Evolutionary conservation across 495 filamentous ascomycete species (phyloP), one percentile per base, ranked within the genome.

Genomic region (Penicillium cinerascens): DNA sequence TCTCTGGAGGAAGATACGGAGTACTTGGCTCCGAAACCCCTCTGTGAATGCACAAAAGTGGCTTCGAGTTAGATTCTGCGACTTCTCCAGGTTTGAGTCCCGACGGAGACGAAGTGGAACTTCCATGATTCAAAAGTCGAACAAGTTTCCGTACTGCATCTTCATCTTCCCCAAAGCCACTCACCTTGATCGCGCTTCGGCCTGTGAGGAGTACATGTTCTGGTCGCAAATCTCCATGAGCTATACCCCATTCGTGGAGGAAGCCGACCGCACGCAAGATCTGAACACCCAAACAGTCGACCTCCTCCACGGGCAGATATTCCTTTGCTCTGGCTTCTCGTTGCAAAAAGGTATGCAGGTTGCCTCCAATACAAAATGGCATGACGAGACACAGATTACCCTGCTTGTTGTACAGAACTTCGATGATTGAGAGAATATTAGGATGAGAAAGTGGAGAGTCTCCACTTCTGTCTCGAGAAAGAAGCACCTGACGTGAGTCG

Each of bases 201-300:
- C 21, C 6, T 9, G 77, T 76, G 56, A 82, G 70, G 9, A 85
- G 69, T 2, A 86, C 68, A 41, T 83, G 84, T 35, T 85, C 82
- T 3, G 80, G 81, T 59, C 83, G 83, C 15, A 85, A 59, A 52
- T 85, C 81, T 26, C 82, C 60, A 58, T 85, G 82, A n/a, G 74
- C 77, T 37, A 84, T 74, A 2, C 60, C 56, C 1, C 66, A 53
- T 4, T 63, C 59, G 51, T 85, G 82, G 7, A 84, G 58, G 52
- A 82, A 82, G 20, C 75, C 66, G 6, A 85, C 58, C 22, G 76
- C 82, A 37, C 77, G 74, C 2, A 84, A 63, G 11, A 85, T 64
- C 52, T 86, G 83, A 52, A 70, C 70, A 3, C 74, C 52, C 27
- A 82, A 42, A 25, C 58, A 58, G 21, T 64, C 48, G 1, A 53